A percentile compares a stretch with the other conserved stretches of the same genome.
Evolutionary conservation across 2,329 filamentous ascomycete species (phyloP).

Genomic region (Fusarium sp.): DNA sequence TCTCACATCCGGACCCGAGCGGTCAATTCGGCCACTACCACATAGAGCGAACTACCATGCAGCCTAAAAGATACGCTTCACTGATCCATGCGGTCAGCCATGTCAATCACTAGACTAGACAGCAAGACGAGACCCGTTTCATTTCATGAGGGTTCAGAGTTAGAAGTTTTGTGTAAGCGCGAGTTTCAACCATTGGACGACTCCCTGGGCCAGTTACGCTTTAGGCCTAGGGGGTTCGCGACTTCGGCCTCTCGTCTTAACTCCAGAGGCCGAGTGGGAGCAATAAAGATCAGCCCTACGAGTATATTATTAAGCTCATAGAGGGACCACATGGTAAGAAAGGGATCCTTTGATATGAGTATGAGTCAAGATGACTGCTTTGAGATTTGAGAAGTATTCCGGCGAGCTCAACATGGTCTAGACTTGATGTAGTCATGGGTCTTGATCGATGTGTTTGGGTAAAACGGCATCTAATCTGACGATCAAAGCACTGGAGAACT

Average conservation of each 20-base stretch:
- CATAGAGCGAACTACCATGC: neutral
- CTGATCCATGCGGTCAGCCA: constrained; percentile 17
- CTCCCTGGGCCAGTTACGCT: neutral
- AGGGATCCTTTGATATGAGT: neutral
- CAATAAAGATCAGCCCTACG: constrained; percentile 17
- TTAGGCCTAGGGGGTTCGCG: constrained; percentile 40
- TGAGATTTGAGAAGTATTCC: too few species aligned
- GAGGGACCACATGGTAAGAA: neutral
- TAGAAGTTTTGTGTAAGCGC: neutral
- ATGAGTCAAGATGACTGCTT: too few species aligned
- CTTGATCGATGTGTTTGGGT: neutral
- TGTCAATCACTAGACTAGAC: neutral
- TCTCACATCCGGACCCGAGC: constrained; percentile 29
- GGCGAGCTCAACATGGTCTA: neutral
- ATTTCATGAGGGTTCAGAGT: constrained; percentile 11
- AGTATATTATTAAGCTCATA: neutral
- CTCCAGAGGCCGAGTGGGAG: constrained; percentile 32
- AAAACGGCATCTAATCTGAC: too few species aligned
- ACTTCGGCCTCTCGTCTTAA: constrained; percentile 47
- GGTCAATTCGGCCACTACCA: neutral
- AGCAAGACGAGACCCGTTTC: neutral
- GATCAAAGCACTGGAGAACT: too few species aligned
- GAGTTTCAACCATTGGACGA: constrained; percentile 18
- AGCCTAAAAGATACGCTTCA: neutral
- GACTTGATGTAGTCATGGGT: neutral